These are phyloP conservation scores for Bacidia rubella DNA, from an alignment of 495 filamentous ascomycete genomes.

Conservation along the genomic window DNA sequence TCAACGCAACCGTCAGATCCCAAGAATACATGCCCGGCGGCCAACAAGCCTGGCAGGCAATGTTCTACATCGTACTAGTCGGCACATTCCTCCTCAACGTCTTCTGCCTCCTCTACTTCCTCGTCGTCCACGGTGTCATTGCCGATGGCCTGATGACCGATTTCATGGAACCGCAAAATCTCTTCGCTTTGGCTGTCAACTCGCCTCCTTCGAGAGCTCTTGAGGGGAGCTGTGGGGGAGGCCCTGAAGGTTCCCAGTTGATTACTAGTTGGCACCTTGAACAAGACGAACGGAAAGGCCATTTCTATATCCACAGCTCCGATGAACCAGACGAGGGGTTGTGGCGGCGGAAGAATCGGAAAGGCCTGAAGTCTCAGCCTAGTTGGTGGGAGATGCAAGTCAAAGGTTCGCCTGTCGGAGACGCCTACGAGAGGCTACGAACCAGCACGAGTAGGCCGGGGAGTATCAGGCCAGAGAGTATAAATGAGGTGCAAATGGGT, in stretches of 20 bases:
- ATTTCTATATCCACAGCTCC: constrained; percentile 14
- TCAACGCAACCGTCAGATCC: constrained; percentile 41
- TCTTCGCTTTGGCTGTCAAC: constrained; percentile 57
- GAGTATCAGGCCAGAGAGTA: not conserved
- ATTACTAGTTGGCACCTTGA: constrained; percentile 46
- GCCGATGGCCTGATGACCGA: constrained; percentile 50
- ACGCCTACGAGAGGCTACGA: not conserved
- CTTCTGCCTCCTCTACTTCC: constrained; percentile 42
- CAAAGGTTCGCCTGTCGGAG: not conserved
- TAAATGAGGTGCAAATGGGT: too few relatives aligned
- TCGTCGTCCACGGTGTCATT: constrained; percentile 20
- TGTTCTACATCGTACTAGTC: constrained; percentile 50
- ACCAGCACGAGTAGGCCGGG: not conserved
- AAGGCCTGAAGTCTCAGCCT: not conserved
- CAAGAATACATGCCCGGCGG: constrained; percentile 52
- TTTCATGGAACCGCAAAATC: constrained; percentile 61
- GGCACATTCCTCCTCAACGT: constrained; percentile 49
- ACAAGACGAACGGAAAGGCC: constrained; percentile 9
- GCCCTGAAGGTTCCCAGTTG: constrained; percentile 39
- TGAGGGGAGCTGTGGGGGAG: constrained; percentile 50
- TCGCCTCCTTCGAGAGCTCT: constrained; percentile 42
- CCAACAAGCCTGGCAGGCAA: constrained; percentile 38
- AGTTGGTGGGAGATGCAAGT: not conserved
- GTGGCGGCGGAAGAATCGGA: not conserved
- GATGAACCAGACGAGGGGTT: constrained; percentile 1